phyloP scores from a whole-genome alignment of 2,329 filamentous ascomycete species.

The Aspergillus ustus region DNA sequence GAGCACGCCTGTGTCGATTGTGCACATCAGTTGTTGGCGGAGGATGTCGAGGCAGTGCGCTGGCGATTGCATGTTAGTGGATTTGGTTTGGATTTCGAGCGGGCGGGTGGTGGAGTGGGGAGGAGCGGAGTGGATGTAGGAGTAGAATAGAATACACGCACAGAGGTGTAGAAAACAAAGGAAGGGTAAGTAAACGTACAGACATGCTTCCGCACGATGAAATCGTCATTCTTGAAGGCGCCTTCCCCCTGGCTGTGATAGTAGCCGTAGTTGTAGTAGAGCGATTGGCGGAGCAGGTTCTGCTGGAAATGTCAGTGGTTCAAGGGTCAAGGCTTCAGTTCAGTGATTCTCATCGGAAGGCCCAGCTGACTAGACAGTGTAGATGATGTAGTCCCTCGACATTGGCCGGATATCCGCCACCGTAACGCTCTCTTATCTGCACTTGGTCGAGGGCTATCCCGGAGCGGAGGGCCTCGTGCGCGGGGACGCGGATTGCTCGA shows the following conservation, averaged over 20 bases:
- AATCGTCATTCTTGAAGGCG: conserved; percentile 61
- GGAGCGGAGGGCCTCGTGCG: conserved; percentile 54
- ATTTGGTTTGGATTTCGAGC: no score
- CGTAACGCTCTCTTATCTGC: conserved; percentile 59
- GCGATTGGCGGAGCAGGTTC: conserved; percentile 63
- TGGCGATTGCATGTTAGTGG: conserved; percentile 26
- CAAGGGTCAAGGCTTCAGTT: no score
- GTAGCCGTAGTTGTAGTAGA: conserved; percentile 65
- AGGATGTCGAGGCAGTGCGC: conserved; percentile 66
- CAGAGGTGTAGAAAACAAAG: no score
- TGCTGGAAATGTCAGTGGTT: conserved; percentile 21
- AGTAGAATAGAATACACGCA: no score
- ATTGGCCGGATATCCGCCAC: conserved; percentile 57
- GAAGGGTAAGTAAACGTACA: conserved; percentile 49
- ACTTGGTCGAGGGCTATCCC: conserved; percentile 62
- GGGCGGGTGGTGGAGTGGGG: no score
- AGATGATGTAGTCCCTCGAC: conserved; percentile 40
- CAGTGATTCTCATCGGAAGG: no score
- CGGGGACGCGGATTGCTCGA: conserved; percentile 54
- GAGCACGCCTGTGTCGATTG: conserved; percentile 62
- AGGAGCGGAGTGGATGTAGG: no score
- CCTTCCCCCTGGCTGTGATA: conserved; percentile 57
- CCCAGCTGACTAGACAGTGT: conserved; percentile 58
- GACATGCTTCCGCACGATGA: conserved; percentile 60
- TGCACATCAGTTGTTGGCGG: conserved; percentile 68